Evolutionary conservation across 2,329 filamentous ascomycete species (phyloP).

Genomic region (Catunica adiposa): DNA sequence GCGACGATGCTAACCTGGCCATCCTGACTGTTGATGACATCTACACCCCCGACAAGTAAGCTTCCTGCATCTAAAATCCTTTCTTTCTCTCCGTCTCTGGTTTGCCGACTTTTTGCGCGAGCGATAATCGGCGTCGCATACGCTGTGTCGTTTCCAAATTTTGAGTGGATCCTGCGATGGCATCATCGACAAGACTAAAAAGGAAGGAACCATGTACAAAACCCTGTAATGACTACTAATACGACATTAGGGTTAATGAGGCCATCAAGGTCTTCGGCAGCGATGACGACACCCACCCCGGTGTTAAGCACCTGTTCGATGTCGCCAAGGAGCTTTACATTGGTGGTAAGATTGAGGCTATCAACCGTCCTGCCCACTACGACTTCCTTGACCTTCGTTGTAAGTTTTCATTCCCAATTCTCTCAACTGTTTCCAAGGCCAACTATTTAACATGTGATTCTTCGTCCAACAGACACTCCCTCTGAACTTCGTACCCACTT

Average conservation of each 20-base stretch:
- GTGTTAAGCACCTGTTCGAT: constrained; percentile 74
- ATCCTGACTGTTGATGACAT: constrained; percentile 93
- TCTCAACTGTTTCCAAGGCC: not conserved
- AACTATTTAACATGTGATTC: constrained; percentile 12
- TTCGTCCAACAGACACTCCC: constrained; percentile 50
- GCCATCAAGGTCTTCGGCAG: constrained; percentile 89
- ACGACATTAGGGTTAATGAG: constrained; percentile 52
- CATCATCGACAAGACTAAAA: constrained; percentile 11
- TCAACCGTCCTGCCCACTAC: constrained; percentile 94
- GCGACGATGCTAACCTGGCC: constrained; percentile 88
- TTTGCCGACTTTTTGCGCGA: not conserved
- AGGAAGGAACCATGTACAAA: constrained; percentile 1
- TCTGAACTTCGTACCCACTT: constrained; percentile 92
- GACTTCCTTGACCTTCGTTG: constrained; percentile 95
- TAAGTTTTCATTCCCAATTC: constrained; percentile 27
- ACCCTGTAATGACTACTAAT: constrained; percentile 14
- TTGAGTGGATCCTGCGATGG: constrained; percentile 13
- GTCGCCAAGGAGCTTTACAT: constrained; percentile 78
- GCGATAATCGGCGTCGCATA: constrained; percentile 7
- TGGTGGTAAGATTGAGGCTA: constrained; percentile 87
- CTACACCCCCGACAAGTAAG: constrained; percentile 85
- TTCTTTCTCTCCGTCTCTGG: not conserved
- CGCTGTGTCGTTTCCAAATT: constrained; percentile 2
- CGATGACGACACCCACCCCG: constrained; percentile 77
- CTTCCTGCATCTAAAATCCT: not conserved